Evolutionary conservation across 768 basidiomycete genomes (phyloP).

Genomic region (Lentinula raphanica): DNA sequence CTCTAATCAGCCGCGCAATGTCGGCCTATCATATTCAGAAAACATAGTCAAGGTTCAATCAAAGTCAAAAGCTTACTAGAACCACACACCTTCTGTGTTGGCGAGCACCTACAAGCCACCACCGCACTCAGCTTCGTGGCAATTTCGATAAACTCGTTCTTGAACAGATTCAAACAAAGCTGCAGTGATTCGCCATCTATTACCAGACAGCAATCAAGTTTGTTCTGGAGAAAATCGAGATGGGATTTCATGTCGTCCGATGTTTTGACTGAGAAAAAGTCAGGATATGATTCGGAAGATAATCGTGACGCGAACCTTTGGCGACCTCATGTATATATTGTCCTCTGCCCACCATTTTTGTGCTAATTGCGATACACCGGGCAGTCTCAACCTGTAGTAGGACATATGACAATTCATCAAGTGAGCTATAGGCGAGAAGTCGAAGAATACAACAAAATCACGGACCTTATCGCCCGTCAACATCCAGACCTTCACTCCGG

Average conservation of each 20-base stretch:
- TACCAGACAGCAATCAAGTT: constrained; percentile 94
- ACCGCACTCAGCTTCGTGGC: constrained; percentile 94
- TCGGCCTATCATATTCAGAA: constrained; percentile 47
- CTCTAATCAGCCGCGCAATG: constrained; percentile 88
- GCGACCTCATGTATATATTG: constrained; percentile 98
- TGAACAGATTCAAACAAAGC: constrained; percentile 89
- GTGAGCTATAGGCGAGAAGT: background rate
- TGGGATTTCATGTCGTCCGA: constrained; percentile 79
- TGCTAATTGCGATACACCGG: constrained; percentile 95
- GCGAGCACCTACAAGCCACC: constrained; percentile 96
- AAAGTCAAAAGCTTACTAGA: background rate
- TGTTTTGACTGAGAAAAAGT: constrained; percentile 61
- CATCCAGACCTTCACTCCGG: constrained; percentile 99
- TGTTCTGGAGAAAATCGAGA: constrained; percentile 89
- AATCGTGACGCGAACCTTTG: constrained; percentile 54
- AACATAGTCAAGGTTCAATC: too few relatives aligned
- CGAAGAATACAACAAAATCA: background rate
- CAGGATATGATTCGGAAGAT: background rate
- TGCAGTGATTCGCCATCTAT: constrained; percentile 96
- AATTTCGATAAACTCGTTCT: constrained; percentile 92
- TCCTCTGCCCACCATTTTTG: constrained; percentile 90
- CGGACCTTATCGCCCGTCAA: constrained; percentile 85
- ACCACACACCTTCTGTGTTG: constrained; percentile 73
- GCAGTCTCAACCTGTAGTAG: constrained; percentile 76
- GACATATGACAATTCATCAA: background rate